Evolutionary conservation across 148 eudicot genomes (phyloP).

Genomic region (Silene uniflora): DNA sequence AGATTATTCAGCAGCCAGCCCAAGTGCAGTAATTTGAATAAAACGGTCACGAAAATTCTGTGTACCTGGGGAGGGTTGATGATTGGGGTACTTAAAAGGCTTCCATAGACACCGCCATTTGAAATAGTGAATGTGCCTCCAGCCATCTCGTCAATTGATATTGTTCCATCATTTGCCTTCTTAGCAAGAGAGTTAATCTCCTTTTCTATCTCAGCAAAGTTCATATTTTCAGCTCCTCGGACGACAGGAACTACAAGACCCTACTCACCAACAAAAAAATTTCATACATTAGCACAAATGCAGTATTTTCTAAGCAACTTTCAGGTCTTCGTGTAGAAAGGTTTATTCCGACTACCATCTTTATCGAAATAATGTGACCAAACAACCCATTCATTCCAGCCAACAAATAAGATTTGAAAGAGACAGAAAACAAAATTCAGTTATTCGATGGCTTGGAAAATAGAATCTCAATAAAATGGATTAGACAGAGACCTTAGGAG

Average conservation of each 20-base stretch:
- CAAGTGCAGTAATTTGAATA: background rate
- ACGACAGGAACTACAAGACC: constrained; percentile 96
- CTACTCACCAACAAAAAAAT: constrained; percentile 26
- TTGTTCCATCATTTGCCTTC: constrained; percentile 75
- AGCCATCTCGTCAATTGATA: constrained; percentile 96
- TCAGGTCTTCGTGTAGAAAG: no score
- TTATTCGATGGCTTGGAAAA: background rate
- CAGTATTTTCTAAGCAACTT: no score
- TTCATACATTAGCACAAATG: no score
- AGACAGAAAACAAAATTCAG: no score
- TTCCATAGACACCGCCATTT: constrained; percentile 97
- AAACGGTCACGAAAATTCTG: background rate
- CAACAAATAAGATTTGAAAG: no score
- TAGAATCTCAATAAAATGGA: background rate
- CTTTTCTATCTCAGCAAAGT: constrained; percentile 92
- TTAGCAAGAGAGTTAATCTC: constrained; percentile 81
- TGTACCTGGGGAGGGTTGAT: constrained; percentile 95
- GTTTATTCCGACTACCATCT: no score
- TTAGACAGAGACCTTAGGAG: constrained; percentile 63
- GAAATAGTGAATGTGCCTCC: constrained; percentile 95
- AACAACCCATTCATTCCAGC: no score
- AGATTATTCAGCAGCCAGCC: background rate
- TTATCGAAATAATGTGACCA: no score
- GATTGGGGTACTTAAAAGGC: constrained; percentile 92
- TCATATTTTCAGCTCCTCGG: constrained; percentile 73